Base-by-base conservation (phyloP, 2,329 filamentous ascomycete genomes). In the Trichophyton benhamiae region DNA sequence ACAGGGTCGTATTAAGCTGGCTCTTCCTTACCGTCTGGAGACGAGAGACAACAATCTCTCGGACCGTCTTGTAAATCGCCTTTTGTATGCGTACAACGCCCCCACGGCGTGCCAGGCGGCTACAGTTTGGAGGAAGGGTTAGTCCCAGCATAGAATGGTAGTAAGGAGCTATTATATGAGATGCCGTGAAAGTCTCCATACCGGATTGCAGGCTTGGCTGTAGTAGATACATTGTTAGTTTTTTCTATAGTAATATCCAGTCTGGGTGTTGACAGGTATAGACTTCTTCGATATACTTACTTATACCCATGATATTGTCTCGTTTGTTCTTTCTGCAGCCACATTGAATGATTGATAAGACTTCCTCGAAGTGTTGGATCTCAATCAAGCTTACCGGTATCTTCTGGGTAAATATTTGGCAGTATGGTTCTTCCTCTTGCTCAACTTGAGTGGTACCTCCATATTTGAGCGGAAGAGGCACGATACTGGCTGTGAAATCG, bases 91-190 rank as follows among this genome's bases (percentile, higher is more conserved):
- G 60, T 0, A 65, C 53, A 0, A 75, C 65, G 0, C 74, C 74
- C 0, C 71, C 74, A 3, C 73, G 70, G 1, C 74, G 72, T 1
- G 73, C 73, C 1, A 75, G 72, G 52, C 71, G 69, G 48, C 73
- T 72, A 27, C 2, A 41, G 8, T 2, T 25, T 5, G 33, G n/a
- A 49, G 13, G 15, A 11, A 11, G 22, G 49, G 49, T 53, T 15
- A 53, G 22, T 9, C 4, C 13, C 9, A 9, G 13, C 33, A 27
- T 11, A 38, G 33, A 38, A 38, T 13, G 8, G 33, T 38, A 13
- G 3, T 38, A 3, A 9, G 1, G 33, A 13, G 30, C 15, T 22
- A 20, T 38, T 9, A 11, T 13, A 42, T 7, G 27, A 30, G 6
- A 30, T 30, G 27, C 27, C 6, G 6, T 15, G 25, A 11, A 41